A percentile compares a stretch with the other conserved stretches of the same genome.
These are phyloP conservation scores for Calvatia gigantea DNA, from an alignment of 768 basidiomycete genomes.

Conservation along the genomic window DNA sequence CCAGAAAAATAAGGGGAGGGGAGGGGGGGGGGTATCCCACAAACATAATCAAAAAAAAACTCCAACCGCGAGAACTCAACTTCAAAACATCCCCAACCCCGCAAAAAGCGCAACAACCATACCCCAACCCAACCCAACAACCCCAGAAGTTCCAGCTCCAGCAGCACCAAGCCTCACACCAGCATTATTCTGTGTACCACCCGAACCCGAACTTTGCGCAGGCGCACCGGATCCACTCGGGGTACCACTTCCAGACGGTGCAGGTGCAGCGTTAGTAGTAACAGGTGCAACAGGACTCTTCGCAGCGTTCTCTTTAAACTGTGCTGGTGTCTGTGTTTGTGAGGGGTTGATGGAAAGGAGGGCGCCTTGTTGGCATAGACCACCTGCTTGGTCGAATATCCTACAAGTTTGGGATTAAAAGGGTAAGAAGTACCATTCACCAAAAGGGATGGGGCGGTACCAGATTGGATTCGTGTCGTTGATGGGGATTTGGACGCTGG, in stretches of 20 bases:
- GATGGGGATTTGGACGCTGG: slow-evolving; percentile 26
- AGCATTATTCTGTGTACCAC: background rate
- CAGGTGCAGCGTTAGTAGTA: slow-evolving; percentile 9
- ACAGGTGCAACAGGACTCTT: slow-evolving; percentile 21
- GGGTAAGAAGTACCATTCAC: background rate
- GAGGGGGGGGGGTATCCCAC: too few relatives aligned
- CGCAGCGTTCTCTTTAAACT: slow-evolving; percentile 35
- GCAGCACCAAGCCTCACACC: background rate
- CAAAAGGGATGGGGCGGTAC: slow-evolving; percentile 15
- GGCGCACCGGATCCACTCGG: background rate
- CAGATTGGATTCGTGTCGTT: slow-evolving; percentile 33
- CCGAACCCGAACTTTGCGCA: background rate
- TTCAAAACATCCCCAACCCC: background rate
- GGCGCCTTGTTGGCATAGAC: slow-evolving; percentile 33
- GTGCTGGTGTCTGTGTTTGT: slow-evolving; percentile 26
- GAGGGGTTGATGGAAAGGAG: slow-evolving; percentile 37
- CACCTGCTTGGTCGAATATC: slow-evolving; percentile 39
- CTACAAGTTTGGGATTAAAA: slow-evolving; percentile 14
- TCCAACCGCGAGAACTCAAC: background rate
- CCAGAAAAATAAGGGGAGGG: too few relatives aligned
- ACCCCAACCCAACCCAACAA: background rate
- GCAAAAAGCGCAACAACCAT: background rate
- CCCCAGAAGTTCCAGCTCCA: too few relatives aligned
- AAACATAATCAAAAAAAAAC: background rate
- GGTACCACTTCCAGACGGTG: too few relatives aligned